Evolutionary conservation across 306 rosid genomes (phyloP), one percentile per base, ranked within the genome.

Genomic region (Quercus ilex): DNA sequence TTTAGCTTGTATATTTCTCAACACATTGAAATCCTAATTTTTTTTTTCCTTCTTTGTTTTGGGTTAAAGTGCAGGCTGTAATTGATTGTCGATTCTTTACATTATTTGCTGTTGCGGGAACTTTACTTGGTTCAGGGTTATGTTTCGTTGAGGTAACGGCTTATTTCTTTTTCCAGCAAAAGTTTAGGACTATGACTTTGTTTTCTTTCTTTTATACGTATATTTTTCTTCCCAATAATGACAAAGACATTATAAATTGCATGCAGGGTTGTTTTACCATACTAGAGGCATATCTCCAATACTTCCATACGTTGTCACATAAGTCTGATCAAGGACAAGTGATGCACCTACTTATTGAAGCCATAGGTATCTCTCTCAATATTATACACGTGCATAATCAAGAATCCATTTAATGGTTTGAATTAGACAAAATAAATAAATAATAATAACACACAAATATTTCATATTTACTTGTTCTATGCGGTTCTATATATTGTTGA

Each of bases 31-130:
- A 0, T 49, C 17, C 14, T 11, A 10, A 49, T 13, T 13, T 12
- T 67, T 0, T 26, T 67, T 65, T 65, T 31, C 18, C 20, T 17
- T 64, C 19, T 31, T 67, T 0, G 0, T 35, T 35, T 6, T 35
- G 2, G n/a, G 20, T 35, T 23, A 67, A 67, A 25, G 33, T 53
- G 74, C 87, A 88, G 91, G 80, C 43, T 20, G 73, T 89, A 67
- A 77, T 86, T 74, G 84, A 86, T 72, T 89, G 92, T 41, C 88
- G 92, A 69, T 89, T 89, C 75, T 82, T 86, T 46, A 73, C 90
- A 10, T 53, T 89, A 51, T 76, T 89, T 43, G 90, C 90, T 12
- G 88, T 89, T 46, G 86, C 82, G 4, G 92, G 92, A 26, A 79
- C 87, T 11, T 80, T 89, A 70, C 38, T 89, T 43, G 92, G 87